Base-by-base conservation (phyloP, 2,329 filamentous ascomycete species). In the Colletotrichum scovillei region DNA sequence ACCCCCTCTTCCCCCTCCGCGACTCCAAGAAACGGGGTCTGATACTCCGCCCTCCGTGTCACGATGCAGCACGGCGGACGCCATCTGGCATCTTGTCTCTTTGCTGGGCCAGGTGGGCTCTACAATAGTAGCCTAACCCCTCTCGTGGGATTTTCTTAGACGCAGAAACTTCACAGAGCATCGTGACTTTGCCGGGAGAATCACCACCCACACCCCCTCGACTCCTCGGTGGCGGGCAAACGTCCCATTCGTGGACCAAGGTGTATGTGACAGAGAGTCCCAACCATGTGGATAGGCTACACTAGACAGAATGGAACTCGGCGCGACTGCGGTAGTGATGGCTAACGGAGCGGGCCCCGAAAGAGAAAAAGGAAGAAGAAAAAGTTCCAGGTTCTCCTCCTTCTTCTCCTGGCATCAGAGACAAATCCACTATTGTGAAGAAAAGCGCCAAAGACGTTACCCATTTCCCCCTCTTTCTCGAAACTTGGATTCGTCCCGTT, bases 311-410 rank as follows among this genome's bases (percentile, higher is more conserved):
- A 72, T 56, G 70, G 66, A 32, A 38, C 63, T 69, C 70, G 70
- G 66, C 64, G 70, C 70, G 63, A 72, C 66, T 64, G 19, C 66
- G 70, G 70, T 69, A 66, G 55, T 69, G 70, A 35, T 28, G 12
- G 53, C 26, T 26, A 32, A 24, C 57, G 52, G 69, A 72, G 64
- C 38, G 35, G 52, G 63, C 30, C 52, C 63, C 52, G 30, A 42
- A 22, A n/a, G 11, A 32, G 9, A 32, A 14, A 32, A 38, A 19
- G 55, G 46, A 30, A 26, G 19, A 19, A 4, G 5, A 22, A 35
- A 55, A 49, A 49, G 19, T 49, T 19, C 66, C 38, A 42, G 59
- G 70, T 64, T 72, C 59, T 72, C 65, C 66, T 72, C 69, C 62
- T 69, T 55, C 59, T 56, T 12, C 62, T 28, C 30, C 28, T 28